Base-by-base conservation (phyloP, 176 grass and related monocot genomes). In the Carex myosuroides region DNA sequence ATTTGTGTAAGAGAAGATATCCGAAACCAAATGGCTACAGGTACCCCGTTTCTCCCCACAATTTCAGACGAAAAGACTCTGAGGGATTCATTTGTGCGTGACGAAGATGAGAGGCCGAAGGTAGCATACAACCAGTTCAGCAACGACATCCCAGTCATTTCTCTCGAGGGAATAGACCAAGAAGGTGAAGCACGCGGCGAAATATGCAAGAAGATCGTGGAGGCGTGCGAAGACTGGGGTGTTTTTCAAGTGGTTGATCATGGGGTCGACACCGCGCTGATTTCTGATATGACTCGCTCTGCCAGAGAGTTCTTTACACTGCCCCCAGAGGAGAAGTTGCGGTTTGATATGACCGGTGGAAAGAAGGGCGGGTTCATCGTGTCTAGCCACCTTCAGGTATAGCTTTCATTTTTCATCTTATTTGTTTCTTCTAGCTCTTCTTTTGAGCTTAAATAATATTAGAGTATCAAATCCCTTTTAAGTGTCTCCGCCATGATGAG, bases 341-440 rank as follows among this genome's bases (percentile, higher is more conserved):
- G 70, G 3, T 93, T 89, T 60, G 91, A 98, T 85, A 98, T 98
- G 93, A 91, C 96, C 80, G 93, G 93, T 13, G 93, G 93, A 13
- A 95, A 95, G 93, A 98, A 98, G 83, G 91, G 96, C 24, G 93
- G 96, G 0, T 98, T 98, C 88, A 93, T 95, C 39, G 93, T 98
- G 21, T 93, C 93, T 87, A 98, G 96, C 89, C 96, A 98, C 83
- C 91, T 98, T 60, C 91, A 95, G 92, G 92, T 93, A 73, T 11
- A 24, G 29, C 21, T 71, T 61, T 39, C 17, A 59, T 64, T 22
- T 13, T 61, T 41, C 10, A 46, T 64, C 18, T 59, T 62, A 50
- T 50, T 50, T 50, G 46, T 12, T 46, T 46, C 2, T 10, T 35
- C 33, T 35, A 35, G 33, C 44, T 46, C 44, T 46, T 46, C 44